A percentile compares a stretch with the other conserved stretches of the same genome.
phyloP scores from a whole-genome alignment of 169 alveolate species.

The Cryptosporidium sp. region DNA sequence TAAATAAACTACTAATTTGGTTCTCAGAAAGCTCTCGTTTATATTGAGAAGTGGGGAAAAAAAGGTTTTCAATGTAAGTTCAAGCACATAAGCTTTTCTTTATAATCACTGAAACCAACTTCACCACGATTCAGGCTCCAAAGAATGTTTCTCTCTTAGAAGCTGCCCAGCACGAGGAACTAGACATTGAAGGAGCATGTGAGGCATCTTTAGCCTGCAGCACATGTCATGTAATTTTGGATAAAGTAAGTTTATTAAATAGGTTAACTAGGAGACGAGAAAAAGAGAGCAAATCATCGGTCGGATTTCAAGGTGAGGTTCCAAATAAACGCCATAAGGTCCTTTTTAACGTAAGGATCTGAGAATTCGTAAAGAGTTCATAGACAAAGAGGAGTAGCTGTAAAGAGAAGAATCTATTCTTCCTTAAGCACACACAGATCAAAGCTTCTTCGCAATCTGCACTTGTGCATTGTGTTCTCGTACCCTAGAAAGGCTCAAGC shows the following conservation, averaged over 20 bases:
- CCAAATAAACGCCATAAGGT: too few species aligned
- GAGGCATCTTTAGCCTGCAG: constrained; percentile 96
- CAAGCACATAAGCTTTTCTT: not conserved
- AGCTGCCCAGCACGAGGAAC: constrained; percentile 75
- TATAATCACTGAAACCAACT: not conserved
- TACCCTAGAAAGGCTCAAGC: not conserved
- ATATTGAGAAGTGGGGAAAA: constrained; percentile 56
- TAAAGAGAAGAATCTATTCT: too few species aligned
- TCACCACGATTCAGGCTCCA: constrained; percentile 7
- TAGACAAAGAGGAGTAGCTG: too few species aligned
- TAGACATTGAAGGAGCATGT: constrained; percentile 94
- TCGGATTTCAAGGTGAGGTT: too few species aligned
- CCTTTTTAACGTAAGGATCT: not conserved
- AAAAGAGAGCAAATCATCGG: not conserved
- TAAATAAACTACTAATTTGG: not conserved
- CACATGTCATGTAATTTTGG: constrained; percentile 96
- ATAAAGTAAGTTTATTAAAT: constrained; percentile 76
- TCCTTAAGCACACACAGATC: not conserved
- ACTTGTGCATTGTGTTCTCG: not conserved
- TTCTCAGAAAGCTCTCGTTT: constrained; percentile 32
- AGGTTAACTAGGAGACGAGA: not conserved
- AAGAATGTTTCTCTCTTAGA: constrained; percentile 43
- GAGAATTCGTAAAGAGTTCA: not conserved
- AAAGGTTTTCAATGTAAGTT: constrained; percentile 36
- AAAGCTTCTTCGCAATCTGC: too few species aligned